Base-by-base conservation (phyloP, 2,329 filamentous ascomycete species). In the Trichoderma cornu-damae region DNA sequence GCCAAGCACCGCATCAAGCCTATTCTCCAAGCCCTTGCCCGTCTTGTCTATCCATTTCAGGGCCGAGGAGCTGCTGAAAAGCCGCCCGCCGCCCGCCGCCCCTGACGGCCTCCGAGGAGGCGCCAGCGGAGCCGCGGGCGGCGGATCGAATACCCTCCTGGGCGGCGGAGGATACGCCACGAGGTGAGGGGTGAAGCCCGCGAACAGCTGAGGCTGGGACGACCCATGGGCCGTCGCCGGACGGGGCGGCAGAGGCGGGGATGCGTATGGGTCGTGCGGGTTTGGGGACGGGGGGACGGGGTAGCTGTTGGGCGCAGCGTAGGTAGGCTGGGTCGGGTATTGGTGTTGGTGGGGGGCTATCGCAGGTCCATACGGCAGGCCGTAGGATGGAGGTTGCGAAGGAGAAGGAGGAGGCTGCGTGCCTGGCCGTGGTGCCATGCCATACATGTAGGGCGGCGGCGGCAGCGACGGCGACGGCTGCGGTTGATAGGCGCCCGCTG, bases 21-120 rank as follows among this genome's bases (percentile, higher is more conserved):
- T 70, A 46, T 63, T 70, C 60, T 73, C 71, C 20, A 73, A 60
- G 11, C 66, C 67, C 44, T 70, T 65, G 22, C 67, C 68, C 24
- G 70, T 72, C 63, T 69, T 73, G 50, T 66, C 68, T 11, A 73
- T 49, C 66, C 70, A 72, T 54, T 68, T 70, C 57, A 68, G 65
- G 1, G 69, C 71, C 16, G 69, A 69, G 32, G 65, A 66, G 58
- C 67, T 66, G 24, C 69, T 67, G 46, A 73, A 70, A 12, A 72
- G 61, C 30, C 66, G 67, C 2, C 55, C 42, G 12, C 43, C 34
- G 32, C 63, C 61, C 9, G 62, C 42, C 3, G 58, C 56, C 18
- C 62, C 59, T 26, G 65, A 53, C 18, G 61, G 61, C 40, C 63
- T 57, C 22, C 63, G 60, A 20, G 57, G 57, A 53, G 50, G 26